These are phyloP conservation scores for Prunus mume DNA, from an alignment of 306 rosid species.

Conservation along the genomic window DNA sequence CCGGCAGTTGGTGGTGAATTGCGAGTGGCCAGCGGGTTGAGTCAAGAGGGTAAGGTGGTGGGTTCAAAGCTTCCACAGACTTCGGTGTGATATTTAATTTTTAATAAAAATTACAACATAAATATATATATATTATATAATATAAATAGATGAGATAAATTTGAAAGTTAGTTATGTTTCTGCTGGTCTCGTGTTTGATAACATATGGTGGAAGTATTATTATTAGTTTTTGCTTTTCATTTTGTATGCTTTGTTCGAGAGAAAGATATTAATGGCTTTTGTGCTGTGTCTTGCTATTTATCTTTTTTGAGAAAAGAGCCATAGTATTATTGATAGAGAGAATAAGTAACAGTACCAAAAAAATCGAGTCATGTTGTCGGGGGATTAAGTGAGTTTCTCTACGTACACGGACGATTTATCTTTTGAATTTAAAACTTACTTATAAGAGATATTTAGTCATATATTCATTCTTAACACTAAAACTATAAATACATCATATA, in stretches of 20 bases:
- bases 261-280: too few relatives aligned
- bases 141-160: not conserved
- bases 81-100: conserved; percentile 45
- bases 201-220: not conserved
- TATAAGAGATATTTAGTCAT: too few relatives aligned
- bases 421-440: too few relatives aligned
- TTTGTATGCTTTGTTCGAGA: not conserved
- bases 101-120: not conserved
- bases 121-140: not conserved
- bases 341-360: too few relatives aligned
- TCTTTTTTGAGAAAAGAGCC: too few relatives aligned
- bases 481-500: too few relatives aligned
- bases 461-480: too few relatives aligned
- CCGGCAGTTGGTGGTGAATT: conserved; percentile 30
- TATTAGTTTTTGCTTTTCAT: not conserved
- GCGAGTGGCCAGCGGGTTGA: conserved; percentile 41
- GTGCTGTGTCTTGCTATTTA: too few relatives aligned
- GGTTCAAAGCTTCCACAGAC: conserved; percentile 68
- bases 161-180: not conserved
- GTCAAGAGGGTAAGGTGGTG: conserved; percentile 64
- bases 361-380: too few relatives aligned
- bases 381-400: too few relatives aligned
- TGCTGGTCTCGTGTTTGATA: not conserved
- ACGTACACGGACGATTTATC: too few relatives aligned
- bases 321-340: too few relatives aligned